Percentiles rank a stretch among this genome's conserved stretches.
Conservation (phyloP, 2,329 filamentous ascomycete genomes). For the Aspergillus sp. region DNA sequence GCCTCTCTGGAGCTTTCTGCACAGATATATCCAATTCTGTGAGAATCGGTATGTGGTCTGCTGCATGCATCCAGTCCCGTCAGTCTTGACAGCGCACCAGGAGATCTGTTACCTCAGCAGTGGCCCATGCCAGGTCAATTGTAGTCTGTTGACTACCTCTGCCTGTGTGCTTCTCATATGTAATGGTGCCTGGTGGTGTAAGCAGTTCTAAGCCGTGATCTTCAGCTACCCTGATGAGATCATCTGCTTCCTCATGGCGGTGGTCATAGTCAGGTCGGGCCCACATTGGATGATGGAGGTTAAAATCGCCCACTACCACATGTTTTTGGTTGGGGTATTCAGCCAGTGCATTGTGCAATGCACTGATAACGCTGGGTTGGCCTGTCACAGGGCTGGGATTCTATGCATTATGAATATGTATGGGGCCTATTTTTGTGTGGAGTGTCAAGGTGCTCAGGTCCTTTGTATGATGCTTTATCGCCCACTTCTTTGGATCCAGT, state of each 20-base stretch:
- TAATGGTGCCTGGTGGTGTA: constrained; percentile 1
- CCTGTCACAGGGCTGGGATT: constrained; percentile 6
- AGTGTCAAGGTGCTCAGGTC: constrained; percentile 13
- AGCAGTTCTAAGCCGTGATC: neutral
- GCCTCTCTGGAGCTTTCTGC: neutral
- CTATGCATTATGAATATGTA: constrained; percentile 15
- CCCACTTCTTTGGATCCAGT: constrained; percentile 11
- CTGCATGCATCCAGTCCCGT: neutral
- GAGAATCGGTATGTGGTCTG: constrained; percentile 3
- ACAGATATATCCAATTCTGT: constrained; percentile 1
- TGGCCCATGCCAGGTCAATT: constrained; percentile 3
- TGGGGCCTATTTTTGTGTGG: neutral
- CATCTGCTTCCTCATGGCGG: neutral
- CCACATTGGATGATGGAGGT: constrained; percentile 4
- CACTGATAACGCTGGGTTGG: neutral
- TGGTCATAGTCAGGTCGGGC: neutral
- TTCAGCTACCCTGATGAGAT: neutral
- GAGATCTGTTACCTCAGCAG: neutral
- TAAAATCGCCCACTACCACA: constrained; percentile 6
- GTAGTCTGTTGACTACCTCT: neutral
- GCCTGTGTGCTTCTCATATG: neutral
- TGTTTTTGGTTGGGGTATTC: neutral
- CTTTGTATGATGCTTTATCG: constrained; percentile 9
- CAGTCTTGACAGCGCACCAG: constrained; percentile 1
- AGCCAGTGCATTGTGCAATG: neutral